Conservation (phyloP, 2,329 filamentous ascomycete genomes). For the Colletotrichum zoysiae region DNA sequence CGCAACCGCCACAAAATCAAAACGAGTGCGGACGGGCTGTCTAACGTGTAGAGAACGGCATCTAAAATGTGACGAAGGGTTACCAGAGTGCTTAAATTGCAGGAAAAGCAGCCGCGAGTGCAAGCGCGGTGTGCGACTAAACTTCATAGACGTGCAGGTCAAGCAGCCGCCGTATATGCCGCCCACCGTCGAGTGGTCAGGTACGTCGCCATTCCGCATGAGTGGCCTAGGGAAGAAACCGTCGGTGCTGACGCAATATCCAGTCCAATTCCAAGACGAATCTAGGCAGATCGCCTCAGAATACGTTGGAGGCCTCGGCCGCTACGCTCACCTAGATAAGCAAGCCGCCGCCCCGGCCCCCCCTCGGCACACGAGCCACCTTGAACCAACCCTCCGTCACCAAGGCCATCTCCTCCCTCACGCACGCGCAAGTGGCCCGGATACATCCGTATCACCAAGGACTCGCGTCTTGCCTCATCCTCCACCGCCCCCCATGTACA, state of each 20-base stretch:
- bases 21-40: slow-evolving; percentile 89
- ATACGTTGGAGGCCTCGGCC: slow-evolving; percentile 82
- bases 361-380: slow-evolving; percentile 44
- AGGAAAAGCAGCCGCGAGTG: slow-evolving; percentile 88
- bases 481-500: slow-evolving; percentile 28
- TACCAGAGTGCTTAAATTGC: slow-evolving; percentile 79
- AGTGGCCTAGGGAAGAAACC: neutral
- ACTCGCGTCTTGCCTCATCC: slow-evolving; percentile 31
- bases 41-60: slow-evolving; percentile 91
- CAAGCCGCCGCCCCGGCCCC: slow-evolving; percentile 44
- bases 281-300: slow-evolving; percentile 91
- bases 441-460: slow-evolving; percentile 31
- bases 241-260: slow-evolving; percentile 4
- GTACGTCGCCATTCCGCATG: slow-evolving; percentile 51
- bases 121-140: slow-evolving; percentile 87
- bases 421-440: slow-evolving; percentile 27
- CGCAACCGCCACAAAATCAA: slow-evolving; percentile 70
- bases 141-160: slow-evolving; percentile 89
- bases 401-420: slow-evolving; percentile 42
- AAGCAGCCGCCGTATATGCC: slow-evolving; percentile 74
- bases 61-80: slow-evolving; percentile 88
- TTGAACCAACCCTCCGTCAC: slow-evolving; percentile 47
- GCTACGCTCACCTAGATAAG: slow-evolving; percentile 71
- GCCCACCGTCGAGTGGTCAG: slow-evolving; percentile 74
- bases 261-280: slow-evolving; percentile 88